Conservation (phyloP, 2,329 filamentous ascomycete species). For the Monilinia vaccinii-corymbosi region DNA sequence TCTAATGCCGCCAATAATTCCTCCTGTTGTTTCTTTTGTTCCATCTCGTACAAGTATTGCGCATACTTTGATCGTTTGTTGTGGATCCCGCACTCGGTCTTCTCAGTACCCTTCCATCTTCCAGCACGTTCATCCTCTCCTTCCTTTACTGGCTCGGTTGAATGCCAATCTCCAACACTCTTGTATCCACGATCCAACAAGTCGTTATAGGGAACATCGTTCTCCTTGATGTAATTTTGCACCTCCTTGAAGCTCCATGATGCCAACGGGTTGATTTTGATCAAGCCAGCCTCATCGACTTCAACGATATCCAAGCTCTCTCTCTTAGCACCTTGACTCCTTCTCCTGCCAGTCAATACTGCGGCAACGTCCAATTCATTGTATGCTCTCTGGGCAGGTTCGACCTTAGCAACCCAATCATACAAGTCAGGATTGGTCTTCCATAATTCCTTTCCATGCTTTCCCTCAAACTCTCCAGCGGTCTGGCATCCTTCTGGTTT, state of each 20-base stretch:
- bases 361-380: conserved; percentile 78
- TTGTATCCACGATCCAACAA: conserved; percentile 94
- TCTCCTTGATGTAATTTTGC: conserved; percentile 72
- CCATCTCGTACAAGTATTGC: conserved; percentile 45
- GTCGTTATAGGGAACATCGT: conserved; percentile 88
- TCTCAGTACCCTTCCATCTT: conserved; percentile 90
- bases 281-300: conserved; percentile 73
- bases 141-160: conserved; percentile 78
- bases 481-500: conserved; percentile 71
- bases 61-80: conserved; percentile 94
- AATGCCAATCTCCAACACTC: conserved; percentile 97
- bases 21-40: conserved; percentile 28
- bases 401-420: conserved; percentile 96
- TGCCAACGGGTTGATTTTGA: conserved; percentile 97
- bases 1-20: conserved; percentile 21
- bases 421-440: conserved; percentile 81
- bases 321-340: conserved; percentile 87
- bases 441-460: conserved; percentile 78
- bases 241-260: conserved; percentile 92
- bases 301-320: conserved; percentile 87
- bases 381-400: conserved; percentile 89
- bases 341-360: conserved; percentile 82
- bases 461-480: conserved; percentile 67
- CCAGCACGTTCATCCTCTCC: conserved; percentile 94
- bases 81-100: conserved; percentile 98